phyloP scores from a whole-genome alignment of 192 early-diverging fungal genomes.

The Entomortierella lignicola region DNA sequence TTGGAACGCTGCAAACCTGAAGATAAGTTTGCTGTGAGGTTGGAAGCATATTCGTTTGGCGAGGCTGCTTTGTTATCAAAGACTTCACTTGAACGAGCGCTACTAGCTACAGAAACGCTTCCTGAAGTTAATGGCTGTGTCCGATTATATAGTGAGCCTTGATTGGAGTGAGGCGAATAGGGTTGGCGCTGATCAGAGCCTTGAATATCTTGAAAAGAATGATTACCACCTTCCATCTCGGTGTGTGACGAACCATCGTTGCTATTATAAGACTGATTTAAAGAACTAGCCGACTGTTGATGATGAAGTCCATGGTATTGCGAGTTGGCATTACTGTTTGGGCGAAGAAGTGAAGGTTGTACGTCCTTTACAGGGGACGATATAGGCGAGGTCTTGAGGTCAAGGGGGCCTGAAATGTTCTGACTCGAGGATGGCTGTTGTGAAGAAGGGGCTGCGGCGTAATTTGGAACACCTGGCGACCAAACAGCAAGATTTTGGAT shows the following conservation, averaged over 20 bases:
- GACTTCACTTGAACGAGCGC: slow-evolving; percentile 3
- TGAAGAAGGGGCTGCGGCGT: slow-evolving; percentile 1
- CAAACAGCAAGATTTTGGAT: slow-evolving; percentile 31
- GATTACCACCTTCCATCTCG: neutral
- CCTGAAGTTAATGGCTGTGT: slow-evolving; percentile 11
- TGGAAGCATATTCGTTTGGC: neutral
- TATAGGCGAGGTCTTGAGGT: slow-evolving; percentile 41
- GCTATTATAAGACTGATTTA: slow-evolving; percentile 26
- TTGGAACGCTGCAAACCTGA: slow-evolving; percentile 31
- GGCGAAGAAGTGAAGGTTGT: slow-evolving; percentile 7
- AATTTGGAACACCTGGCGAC: slow-evolving; percentile 25
- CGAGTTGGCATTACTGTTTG: slow-evolving; percentile 23
- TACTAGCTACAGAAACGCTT: neutral
- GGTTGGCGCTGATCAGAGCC: slow-evolving; percentile 2
- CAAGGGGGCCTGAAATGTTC: slow-evolving; percentile 40
- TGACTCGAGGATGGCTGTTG: slow-evolving; percentile 3
- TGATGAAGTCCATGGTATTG: slow-evolving; percentile 19
- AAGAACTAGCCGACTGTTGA: slow-evolving; percentile 2
- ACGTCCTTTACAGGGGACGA: slow-evolving; percentile 34
- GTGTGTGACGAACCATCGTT: neutral
- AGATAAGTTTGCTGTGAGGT: slow-evolving; percentile 3
- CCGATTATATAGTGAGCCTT: slow-evolving; percentile 6
- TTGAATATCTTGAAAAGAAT: slow-evolving; percentile 2
- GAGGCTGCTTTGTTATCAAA: slow-evolving; percentile 5
- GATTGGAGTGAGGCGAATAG: neutral